These are phyloP conservation scores for Polyplosphaeria fusca DNA, from an alignment of 495 filamentous ascomycete species.

Conservation along the genomic window DNA sequence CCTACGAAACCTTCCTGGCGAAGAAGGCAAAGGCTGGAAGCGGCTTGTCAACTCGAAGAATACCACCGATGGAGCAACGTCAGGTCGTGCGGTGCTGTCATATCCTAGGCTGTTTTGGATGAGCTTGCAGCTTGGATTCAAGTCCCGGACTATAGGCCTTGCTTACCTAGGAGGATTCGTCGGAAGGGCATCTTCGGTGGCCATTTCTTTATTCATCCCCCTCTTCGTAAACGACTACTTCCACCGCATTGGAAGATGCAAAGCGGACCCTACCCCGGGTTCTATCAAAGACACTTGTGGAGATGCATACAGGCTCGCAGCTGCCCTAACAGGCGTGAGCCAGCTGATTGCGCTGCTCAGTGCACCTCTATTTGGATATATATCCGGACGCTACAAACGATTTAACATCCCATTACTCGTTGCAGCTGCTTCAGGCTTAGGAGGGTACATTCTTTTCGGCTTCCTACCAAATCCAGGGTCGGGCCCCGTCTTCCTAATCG, in stretches of 20 bases:
- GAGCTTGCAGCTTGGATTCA: slow-evolving; percentile 70
- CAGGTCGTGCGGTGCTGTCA: slow-evolving; percentile 22
- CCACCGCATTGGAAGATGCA: slow-evolving; percentile 73
- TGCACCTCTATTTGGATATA: slow-evolving; percentile 81
- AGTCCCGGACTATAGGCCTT: slow-evolving; percentile 71
- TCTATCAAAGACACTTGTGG: slow-evolving; percentile 79
- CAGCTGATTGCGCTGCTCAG: slow-evolving; percentile 81
- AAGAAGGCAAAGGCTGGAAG: slow-evolving; percentile 69
- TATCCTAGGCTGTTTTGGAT: slow-evolving; percentile 49
- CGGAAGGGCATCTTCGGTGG: slow-evolving; percentile 91
- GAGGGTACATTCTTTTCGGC: slow-evolving; percentile 73
- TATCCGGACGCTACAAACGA: slow-evolving; percentile 58
- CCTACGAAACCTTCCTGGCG: slow-evolving; percentile 70
- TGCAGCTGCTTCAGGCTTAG: slow-evolving; percentile 66
- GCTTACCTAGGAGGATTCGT: slow-evolving; percentile 94
- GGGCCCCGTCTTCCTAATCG: slow-evolving; percentile 67
- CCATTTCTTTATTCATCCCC: slow-evolving; percentile 90
- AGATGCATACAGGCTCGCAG: slow-evolving; percentile 78
- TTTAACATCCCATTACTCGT: slow-evolving; percentile 72
- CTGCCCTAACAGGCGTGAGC: slow-evolving; percentile 79
- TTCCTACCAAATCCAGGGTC: slow-evolving; percentile 65
- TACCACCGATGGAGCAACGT: background rate
- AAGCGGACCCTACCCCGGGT: slow-evolving; percentile 46
- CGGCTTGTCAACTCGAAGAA: slow-evolving; percentile 44
- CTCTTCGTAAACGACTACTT: slow-evolving; percentile 89